Evolutionary conservation across 2,329 filamentous ascomycete genomes (phyloP).

Genomic region (Neofusicoccum laricinum): DNA sequence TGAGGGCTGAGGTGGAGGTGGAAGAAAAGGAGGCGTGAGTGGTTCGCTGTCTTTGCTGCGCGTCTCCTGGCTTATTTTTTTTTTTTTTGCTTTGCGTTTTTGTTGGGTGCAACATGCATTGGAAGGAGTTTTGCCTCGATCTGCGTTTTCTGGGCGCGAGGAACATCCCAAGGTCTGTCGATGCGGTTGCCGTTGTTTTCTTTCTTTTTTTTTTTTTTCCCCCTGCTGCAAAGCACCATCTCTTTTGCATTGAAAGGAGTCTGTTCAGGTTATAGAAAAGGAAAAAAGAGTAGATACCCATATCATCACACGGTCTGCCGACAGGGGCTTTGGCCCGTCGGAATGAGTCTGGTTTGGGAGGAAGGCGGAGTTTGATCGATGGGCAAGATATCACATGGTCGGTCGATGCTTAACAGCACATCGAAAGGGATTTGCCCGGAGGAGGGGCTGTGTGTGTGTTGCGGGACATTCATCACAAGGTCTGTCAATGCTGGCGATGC

Average conservation of each 20-base stretch:
- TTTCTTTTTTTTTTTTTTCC: background rate
- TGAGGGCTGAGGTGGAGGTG: background rate
- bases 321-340: background rate
- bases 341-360: background rate
- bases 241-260: conserved; percentile 15
- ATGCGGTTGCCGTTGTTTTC: background rate
- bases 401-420: background rate
- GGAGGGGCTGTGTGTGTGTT: background rate
- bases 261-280: background rate
- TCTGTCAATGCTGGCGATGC: background rate
- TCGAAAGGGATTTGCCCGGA: background rate
- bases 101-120: background rate
- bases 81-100: too few species aligned
- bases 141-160: background rate
- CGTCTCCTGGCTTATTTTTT: background rate
- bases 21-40: too few species aligned
- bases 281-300: conserved; percentile 6
- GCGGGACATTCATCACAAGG: conserved; percentile 9
- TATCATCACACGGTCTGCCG: conserved; percentile 13
- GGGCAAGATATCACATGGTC: conserved; percentile 7
- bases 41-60: too few species aligned
- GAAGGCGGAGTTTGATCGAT: too few species aligned
- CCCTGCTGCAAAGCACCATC: background rate
- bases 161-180: background rate
- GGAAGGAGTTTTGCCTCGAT: background rate